A percentile compares a stretch with the other conserved stretches of the same genome.
These are phyloP conservation scores for Graphium sp. DNA, from an alignment of 2,329 filamentous ascomycete species.

Conservation along the genomic window DNA sequence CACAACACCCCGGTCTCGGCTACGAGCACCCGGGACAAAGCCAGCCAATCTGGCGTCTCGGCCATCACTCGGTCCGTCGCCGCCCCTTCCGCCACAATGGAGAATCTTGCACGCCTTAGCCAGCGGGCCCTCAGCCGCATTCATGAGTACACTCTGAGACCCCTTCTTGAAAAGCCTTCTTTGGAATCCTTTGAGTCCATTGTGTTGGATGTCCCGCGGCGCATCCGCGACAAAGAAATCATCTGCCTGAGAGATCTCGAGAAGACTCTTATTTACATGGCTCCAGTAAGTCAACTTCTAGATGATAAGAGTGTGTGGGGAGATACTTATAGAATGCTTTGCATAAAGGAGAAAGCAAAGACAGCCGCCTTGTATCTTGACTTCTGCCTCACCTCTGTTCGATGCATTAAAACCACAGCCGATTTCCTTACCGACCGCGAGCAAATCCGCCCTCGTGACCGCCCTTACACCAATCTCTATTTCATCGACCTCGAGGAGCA, in stretches of 20 bases:
- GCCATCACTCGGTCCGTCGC: constrained; percentile 46
- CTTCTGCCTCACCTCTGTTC: constrained; percentile 82
- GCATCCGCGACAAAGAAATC: constrained; percentile 72
- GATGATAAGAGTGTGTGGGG: constrained; percentile 38
- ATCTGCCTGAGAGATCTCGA: constrained; percentile 85
- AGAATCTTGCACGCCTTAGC: constrained; percentile 45
- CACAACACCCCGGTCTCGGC: constrained; percentile 21
- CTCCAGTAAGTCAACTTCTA: constrained; percentile 69
- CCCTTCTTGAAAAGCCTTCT: constrained; percentile 55
- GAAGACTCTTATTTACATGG: constrained; percentile 80
- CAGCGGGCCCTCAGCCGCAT: constrained; percentile 60
- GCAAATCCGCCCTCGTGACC: constrained; percentile 67
- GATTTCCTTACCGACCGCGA: constrained; percentile 74
- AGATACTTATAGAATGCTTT: constrained; percentile 53
- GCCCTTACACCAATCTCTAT: constrained; percentile 88
- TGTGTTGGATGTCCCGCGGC: constrained; percentile 59
- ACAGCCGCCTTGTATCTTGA: constrained; percentile 56
- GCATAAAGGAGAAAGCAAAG: constrained; percentile 63
- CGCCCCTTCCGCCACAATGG: constrained; percentile 23
- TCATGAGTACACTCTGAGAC: constrained; percentile 60
- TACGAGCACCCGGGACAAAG: too few species aligned
- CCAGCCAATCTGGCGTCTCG: constrained; percentile 27
- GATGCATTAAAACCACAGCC: constrained; percentile 78
- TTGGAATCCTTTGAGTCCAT: constrained; percentile 71
- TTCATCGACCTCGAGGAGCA: constrained; percentile 94